Evolutionary conservation across 1,284 basidiomycete genomes (phyloP), one percentile per base, ranked within the genome.

Genomic region (Apiotrichum siamense): DNA sequence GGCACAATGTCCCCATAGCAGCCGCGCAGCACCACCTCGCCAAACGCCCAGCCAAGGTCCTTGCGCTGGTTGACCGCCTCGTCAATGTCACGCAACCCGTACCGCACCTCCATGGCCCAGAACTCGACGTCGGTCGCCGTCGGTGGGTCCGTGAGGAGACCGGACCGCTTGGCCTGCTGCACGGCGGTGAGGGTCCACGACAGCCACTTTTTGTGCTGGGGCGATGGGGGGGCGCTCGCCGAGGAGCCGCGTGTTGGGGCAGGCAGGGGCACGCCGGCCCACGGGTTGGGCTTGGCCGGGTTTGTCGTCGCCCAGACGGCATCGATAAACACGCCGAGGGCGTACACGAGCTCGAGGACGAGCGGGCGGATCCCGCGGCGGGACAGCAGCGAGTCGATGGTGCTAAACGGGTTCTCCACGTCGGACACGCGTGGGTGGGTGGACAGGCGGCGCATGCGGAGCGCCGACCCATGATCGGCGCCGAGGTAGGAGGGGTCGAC

Each of bases 11-110:
- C 55, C 12, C 59, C 70, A 42, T 72, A 72, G 32, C 49, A 27
- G 3, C 68, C 70, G 9, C 55, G 46, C 24, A 57, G 43, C 29
- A 70, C 49, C 0, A 63, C 62, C 21, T 52, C 49, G 13, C 47
- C 63, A 49, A 72, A 72, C 3, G 66, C 65, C 64, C 64, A 63
- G 17, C 59, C 60, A 2, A 62, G 57, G 17, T 68, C 66, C 45
- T 70, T 72, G 41, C 58, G 63, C n/a, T 63, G 61, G 18, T 69
- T 69, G 3, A 72, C 65, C 3, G 63, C 64, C 36, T 70, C 67
- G 42, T 69, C 63, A n/a, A 68, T 66, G 45, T 72, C 70, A 10
- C 57, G 47, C 10, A 70, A 49, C 0, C 60, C 59, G 31, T 66
- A 63, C 6, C 53, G 58, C 13, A 70, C 66, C 44, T 72, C 70